Evolutionary conservation across 2,329 filamentous ascomycete species (phyloP), one percentile per base, ranked within the genome.

Genomic region (Hypoxylon sp.): DNA sequence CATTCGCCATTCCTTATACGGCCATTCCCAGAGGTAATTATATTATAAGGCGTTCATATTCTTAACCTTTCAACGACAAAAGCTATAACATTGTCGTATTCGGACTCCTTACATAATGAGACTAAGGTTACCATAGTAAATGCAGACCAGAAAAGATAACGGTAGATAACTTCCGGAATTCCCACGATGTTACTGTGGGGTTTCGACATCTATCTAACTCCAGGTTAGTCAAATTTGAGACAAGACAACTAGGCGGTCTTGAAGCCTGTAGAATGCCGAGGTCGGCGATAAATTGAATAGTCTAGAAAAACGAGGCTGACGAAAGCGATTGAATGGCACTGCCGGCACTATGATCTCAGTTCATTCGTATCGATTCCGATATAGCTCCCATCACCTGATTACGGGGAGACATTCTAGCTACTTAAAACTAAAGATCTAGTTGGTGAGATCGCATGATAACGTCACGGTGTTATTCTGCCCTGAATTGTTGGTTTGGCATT

Each of bases 221-320:
- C n/a, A n/a, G n/a, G n/a, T n/a, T 60, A 43, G 37, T 43, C 17
- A 20, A 56, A 24, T 59, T 59, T 57, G 49, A 57, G 28, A 56
- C 30, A 26, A 44, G 56, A 60, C 44, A 49, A 19, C 59, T 20
- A 60, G 49, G 52, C 28, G 34, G 30, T 20, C 53, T 63, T 41
- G 64, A 66, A 63, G 11, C 53, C 24, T n/a, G 30, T 63, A 60
- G 64, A 66, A 66, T 17, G 49, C 59, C n/a, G n/a, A n/a, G n/a
- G n/a, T n/a, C n/a, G n/a, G n/a, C n/a, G n/a, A n/a, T n/a, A n/a
- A n/a, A n/a, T n/a, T n/a, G n/a, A n/a, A n/a, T n/a, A n/a, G n/a
- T n/a, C n/a, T n/a, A 51, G 53, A 17, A 52, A 56, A 59, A 52
- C 39, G 51, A 15, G 57, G 47, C 57, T 59, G 52, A 39, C 58